Evolutionary conservation across 352 stramenopile species (phyloP).

Genomic region (Phytophthora tentaculata): DNA sequence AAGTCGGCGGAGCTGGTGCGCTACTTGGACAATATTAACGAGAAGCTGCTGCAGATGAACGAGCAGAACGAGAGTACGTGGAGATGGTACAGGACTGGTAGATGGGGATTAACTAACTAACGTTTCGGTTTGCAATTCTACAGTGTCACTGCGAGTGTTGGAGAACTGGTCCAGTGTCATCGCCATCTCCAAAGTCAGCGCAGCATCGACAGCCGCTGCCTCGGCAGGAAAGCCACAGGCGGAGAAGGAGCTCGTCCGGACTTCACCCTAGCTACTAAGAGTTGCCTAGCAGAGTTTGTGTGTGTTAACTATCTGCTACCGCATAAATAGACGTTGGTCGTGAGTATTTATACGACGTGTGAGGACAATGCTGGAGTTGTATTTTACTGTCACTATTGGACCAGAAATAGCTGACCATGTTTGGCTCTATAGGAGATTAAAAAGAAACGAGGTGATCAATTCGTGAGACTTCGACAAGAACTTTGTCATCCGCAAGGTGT

Average conservation of each 20-base stretch:
- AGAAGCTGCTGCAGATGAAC: constrained; percentile 79
- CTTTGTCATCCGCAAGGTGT: not conserved
- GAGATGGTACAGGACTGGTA: not conserved
- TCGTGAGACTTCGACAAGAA: not conserved
- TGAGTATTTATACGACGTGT: constrained; percentile 37
- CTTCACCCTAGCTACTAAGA: constrained; percentile 41
- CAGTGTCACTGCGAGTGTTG: constrained; percentile 78
- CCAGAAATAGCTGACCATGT: constrained; percentile 3
- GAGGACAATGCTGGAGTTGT: constrained; percentile 5
- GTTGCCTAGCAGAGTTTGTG: not conserved
- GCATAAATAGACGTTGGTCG: constrained; percentile 21
- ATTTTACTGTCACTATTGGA: constrained; percentile 1
- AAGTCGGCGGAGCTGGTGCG: constrained; percentile 78
- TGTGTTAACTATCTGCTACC: not conserved
- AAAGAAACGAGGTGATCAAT: not conserved
- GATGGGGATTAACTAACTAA: not conserved
- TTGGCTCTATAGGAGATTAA: not conserved
- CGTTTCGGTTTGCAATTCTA: not conserved
- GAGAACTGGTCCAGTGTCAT: constrained; percentile 88
- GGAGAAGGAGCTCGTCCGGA: constrained; percentile 67
- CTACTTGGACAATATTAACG: constrained; percentile 78
- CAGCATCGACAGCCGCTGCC: constrained; percentile 28
- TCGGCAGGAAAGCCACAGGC: constrained; percentile 35
- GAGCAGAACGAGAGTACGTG: constrained; percentile 81
- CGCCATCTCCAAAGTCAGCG: constrained; percentile 64